Conservation (phyloP, 2,329 filamentous ascomycete genomes). For the Ascochyta koolunga region DNA sequence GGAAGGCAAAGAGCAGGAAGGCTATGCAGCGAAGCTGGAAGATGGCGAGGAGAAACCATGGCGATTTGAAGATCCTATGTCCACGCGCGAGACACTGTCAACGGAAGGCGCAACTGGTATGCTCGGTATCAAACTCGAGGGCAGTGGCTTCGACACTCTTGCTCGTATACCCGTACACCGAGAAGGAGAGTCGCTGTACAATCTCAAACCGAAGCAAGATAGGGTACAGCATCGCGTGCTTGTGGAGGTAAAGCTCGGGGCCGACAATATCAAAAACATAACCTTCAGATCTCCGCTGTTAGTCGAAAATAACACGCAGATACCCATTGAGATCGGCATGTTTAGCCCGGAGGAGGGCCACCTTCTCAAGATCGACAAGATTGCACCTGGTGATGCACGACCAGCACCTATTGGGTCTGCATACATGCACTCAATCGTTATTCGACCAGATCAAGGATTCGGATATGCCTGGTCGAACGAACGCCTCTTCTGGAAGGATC, state of each 20-base stretch:
- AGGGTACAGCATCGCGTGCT: constrained; percentile 85
- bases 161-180: constrained; percentile 87
- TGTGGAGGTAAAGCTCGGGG: constrained; percentile 88
- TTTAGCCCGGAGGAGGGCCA: constrained; percentile 87
- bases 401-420: constrained; percentile 92
- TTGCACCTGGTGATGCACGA: constrained; percentile 85
- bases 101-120: constrained; percentile 80
- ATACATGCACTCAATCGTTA: constrained; percentile 83
- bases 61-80: constrained; percentile 96
- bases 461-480: constrained; percentile 95
- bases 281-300: constrained; percentile 90
- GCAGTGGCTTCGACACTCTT: constrained; percentile 90
- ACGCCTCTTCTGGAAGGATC: constrained; percentile 88
- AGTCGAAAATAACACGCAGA: constrained; percentile 95
- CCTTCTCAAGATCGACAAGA: constrained; percentile 96
- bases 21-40: constrained; percentile 75
- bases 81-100: constrained; percentile 90
- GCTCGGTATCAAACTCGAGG: constrained; percentile 84
- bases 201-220: constrained; percentile 84
- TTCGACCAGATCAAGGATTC: constrained; percentile 93
- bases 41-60: constrained; percentile 93
- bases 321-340: constrained; percentile 90
- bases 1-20: constrained; percentile 71
- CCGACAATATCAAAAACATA: constrained; percentile 97
- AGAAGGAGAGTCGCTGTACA: constrained; percentile 93